Conservation (phyloP, 2,329 filamentous ascomycete genomes). For the Ophiocordyceps camponoti-leonardi region DNA sequence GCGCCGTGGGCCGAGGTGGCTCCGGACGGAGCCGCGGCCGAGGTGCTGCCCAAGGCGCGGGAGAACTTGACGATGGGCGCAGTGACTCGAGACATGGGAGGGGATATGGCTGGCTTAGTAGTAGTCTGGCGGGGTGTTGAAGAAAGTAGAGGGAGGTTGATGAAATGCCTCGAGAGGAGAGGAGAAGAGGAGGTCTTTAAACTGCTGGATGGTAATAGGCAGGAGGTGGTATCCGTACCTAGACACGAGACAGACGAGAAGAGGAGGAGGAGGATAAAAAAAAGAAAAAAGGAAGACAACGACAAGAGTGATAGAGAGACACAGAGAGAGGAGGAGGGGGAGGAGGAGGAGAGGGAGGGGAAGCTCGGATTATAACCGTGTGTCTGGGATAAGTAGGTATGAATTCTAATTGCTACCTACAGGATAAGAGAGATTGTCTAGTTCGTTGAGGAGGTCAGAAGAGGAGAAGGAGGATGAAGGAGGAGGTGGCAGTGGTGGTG, state of each 20-base stretch:
- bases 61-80: conserved; percentile 30
- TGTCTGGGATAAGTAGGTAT: neutral
- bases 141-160: no score
- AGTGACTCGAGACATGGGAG: conserved; percentile 30
- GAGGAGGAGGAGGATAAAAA: neutral
- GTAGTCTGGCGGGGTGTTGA: no score
- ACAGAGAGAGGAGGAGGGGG: neutral
- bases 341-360: no score
- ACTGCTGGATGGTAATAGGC: no score
- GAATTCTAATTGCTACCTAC: neutral
- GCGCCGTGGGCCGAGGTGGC: conserved; percentile 17
- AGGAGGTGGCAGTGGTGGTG: neutral
- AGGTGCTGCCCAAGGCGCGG: conserved; percentile 26
- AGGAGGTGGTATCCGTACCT: no score
- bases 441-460: no score
- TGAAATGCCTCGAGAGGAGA: neutral
- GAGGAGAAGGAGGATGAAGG: neutral
- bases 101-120: no score
- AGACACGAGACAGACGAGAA: no score
- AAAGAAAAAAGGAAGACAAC: neutral
- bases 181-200: neutral
- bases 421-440: neutral
- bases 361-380: neutral
- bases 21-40: conserved; percentile 11
- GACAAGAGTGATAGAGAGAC: neutral